These are phyloP conservation scores for Sordaria brevicollis DNA, from an alignment of 495 filamentous ascomycete species.

Conservation along the genomic window DNA sequence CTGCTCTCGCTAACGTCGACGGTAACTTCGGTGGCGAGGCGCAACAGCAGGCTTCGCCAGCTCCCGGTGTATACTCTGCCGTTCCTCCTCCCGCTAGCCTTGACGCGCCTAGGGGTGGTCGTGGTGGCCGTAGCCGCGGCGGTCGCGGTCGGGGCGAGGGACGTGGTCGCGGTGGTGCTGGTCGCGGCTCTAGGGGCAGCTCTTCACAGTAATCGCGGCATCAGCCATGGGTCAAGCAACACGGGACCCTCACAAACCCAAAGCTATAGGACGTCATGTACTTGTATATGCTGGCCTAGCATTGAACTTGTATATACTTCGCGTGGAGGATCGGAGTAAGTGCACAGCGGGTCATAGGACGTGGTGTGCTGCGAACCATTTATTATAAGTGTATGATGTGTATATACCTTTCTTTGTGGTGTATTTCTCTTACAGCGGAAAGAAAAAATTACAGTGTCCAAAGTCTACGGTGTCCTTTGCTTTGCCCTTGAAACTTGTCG, in stretches of 20 bases:
- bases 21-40: background rate
- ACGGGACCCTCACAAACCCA: too few species aligned
- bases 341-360: background rate
- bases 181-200: conserved; percentile 4
- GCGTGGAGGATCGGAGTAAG: background rate
- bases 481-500: background rate
- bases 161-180: conserved; percentile 14
- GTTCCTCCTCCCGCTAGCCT: conserved; percentile 71
- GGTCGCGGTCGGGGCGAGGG: conserved; percentile 19
- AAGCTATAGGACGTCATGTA: background rate
- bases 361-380: background rate
- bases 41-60: conserved; percentile 5
- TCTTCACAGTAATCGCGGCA: background rate
- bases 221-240: background rate
- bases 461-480: background rate
- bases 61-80: conserved; percentile 45
- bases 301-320: background rate
- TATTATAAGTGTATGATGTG: background rate
- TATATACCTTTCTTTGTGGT: background rate
- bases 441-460: background rate
- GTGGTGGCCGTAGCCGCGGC: conserved; percentile 36
- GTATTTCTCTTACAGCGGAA: background rate
- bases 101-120: conserved; percentile 44
- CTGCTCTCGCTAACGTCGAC: conserved; percentile 15
- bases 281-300: background rate